Conservation (phyloP, 2,329 filamentous ascomycete species). For the Diaporthe australafricana region DNA sequence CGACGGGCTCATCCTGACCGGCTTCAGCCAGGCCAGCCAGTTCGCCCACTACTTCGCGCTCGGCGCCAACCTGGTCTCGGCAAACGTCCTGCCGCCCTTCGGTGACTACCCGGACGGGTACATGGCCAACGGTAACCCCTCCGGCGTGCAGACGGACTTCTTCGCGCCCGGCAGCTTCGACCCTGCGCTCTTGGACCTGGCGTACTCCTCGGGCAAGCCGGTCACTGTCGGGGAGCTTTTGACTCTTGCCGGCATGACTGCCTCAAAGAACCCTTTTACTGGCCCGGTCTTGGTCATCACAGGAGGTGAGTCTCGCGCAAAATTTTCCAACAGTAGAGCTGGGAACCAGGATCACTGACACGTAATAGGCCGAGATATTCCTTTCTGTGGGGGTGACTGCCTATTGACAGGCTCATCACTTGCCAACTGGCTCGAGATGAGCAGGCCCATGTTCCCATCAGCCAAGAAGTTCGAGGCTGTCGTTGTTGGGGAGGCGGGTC, state of each 20-base stretch:
- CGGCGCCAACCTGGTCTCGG: conserved; percentile 60
- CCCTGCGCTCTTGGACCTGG: conserved; percentile 58
- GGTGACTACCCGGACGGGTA: conserved; percentile 62
- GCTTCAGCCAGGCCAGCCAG: conserved; percentile 62
- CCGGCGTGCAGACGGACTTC: conserved; percentile 64
- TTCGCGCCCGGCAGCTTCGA: conserved; percentile 67
- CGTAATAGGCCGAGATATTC: conserved; percentile 56
- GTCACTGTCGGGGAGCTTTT: conserved; percentile 69
- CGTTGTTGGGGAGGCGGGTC: conserved; percentile 63
- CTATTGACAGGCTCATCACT: conserved; percentile 52
- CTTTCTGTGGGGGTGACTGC: conserved; percentile 74
- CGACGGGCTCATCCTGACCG: conserved; percentile 70
- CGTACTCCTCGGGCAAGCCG: conserved; percentile 63
- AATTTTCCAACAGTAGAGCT: background rate
- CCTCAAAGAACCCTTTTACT: conserved; percentile 52
- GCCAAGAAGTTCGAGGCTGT: conserved; percentile 62
- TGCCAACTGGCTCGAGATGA: conserved; percentile 57
- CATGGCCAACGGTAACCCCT: conserved; percentile 57
- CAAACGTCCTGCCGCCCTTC: conserved; percentile 47
- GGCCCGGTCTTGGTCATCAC: conserved; percentile 71
- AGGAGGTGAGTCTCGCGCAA: conserved; percentile 54
- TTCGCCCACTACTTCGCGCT: conserved; percentile 58
- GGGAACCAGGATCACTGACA: background rate
- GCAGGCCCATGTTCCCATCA: conserved; percentile 55
- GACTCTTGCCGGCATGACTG: conserved; percentile 58